Percentiles rank a stretch among this genome's conserved stretches.
Conservation (phyloP, 179 eudicot genomes). For the Heliamphora pulchella region DNA sequence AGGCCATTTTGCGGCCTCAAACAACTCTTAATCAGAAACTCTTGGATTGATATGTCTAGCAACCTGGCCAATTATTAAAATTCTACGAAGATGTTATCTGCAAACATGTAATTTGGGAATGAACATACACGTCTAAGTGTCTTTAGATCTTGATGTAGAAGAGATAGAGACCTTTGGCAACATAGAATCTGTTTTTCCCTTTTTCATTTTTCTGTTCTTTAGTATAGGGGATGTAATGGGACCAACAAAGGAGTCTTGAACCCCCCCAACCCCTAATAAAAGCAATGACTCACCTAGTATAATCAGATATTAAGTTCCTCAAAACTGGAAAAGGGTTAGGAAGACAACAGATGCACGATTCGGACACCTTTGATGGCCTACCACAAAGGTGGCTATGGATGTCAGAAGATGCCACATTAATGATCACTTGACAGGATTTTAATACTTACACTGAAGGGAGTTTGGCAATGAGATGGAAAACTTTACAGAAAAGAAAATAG, state of each 20-base stretch:
- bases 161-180: too few relatives aligned
- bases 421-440: background rate
- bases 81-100: background rate
- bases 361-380: too few relatives aligned
- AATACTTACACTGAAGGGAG: background rate
- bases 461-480: background rate
- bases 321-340: too few relatives aligned
- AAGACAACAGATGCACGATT: too few relatives aligned
- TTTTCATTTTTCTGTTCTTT: too few relatives aligned
- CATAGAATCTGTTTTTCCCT: too few relatives aligned
- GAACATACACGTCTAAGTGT: background rate
- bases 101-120: background rate
- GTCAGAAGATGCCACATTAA: background rate
- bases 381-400: background rate
- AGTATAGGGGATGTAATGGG: too few relatives aligned
- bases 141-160: background rate
- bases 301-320: too few relatives aligned
- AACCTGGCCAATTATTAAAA: background rate
- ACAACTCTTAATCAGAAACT: background rate
- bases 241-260: too few relatives aligned
- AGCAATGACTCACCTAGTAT: too few relatives aligned
- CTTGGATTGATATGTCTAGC: background rate
- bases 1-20: background rate
- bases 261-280: too few relatives aligned
- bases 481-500: background rate